These are phyloP conservation scores for Hibiscus mutabilis DNA, from an alignment of 345 rosid genomes.

Conservation along the genomic window DNA sequence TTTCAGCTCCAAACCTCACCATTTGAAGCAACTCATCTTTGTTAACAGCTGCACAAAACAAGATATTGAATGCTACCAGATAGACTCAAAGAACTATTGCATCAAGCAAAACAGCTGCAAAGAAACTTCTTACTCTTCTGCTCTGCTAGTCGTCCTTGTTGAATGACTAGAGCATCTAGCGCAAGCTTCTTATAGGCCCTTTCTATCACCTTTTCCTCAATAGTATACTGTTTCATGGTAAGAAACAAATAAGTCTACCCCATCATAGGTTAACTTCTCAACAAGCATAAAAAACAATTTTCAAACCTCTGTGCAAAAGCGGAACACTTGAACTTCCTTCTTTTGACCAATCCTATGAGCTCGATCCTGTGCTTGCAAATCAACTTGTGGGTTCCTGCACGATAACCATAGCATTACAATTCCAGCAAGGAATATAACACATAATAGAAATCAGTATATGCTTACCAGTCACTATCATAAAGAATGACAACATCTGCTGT, in stretches of 20 bases:
- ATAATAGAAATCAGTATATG: conserved; percentile 5
- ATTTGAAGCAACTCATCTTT: conserved; percentile 99
- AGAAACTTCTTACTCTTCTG: conserved; percentile 70
- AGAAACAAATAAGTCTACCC: conserved; percentile 11
- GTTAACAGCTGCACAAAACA: conserved; percentile 65
- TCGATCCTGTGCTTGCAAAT: conserved; percentile 99
- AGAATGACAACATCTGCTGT: conserved; percentile 99
- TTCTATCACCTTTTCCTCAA: conserved; percentile 94
- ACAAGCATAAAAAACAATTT: conserved; percentile 3
- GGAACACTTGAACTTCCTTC: conserved; percentile 99
- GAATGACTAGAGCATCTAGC: conserved; percentile 95
- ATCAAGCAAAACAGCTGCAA: conserved; percentile 1
- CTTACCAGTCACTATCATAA: conserved; percentile 98
- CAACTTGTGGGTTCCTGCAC: conserved; percentile 97
- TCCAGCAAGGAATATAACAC: conserved; percentile 7
- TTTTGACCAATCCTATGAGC: conserved; percentile 99
- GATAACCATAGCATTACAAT: conserved; percentile 21
- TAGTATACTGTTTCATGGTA: conserved; percentile 69
- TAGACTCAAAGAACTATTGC: not conserved
- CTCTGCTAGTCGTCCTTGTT: conserved; percentile 95
- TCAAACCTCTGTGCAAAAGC: conserved; percentile 94
- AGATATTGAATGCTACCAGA: not conserved
- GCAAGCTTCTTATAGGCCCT: conserved; percentile 99
- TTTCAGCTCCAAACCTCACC: conserved; percentile 99
- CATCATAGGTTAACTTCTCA: not conserved